Conservation (phyloP, 176 grass and related monocot genomes). For the Zoysia pacifica region DNA sequence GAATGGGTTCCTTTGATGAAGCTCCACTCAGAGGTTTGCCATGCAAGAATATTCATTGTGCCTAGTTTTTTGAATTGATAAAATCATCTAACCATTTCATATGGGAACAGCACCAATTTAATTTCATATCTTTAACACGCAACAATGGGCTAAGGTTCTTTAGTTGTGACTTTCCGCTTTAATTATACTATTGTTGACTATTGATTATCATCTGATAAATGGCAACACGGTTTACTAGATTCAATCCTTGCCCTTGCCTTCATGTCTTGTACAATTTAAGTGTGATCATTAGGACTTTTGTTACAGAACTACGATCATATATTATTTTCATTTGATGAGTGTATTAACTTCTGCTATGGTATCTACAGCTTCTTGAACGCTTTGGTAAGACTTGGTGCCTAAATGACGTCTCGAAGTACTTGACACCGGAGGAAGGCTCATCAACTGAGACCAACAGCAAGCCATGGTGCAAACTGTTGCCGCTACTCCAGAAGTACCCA, state of each 20-base stretch:
- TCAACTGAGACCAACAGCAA: conserved; percentile 45
- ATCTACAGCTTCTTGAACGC: conserved; percentile 48
- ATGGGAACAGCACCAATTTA: not conserved
- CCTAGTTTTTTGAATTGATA: not conserved
- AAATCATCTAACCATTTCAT: not conserved
- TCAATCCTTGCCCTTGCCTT: too few species aligned
- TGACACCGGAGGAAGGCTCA: conserved; percentile 43
- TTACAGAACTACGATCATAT: not conserved
- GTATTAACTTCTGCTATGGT: not conserved
- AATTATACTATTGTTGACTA: conserved; percentile 3
- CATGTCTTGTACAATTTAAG: too few species aligned
- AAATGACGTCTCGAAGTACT: conserved; percentile 46
- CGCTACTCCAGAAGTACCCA: conserved; percentile 59
- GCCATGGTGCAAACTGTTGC: conserved; percentile 53
- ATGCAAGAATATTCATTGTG: conserved; percentile 20
- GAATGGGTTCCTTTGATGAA: conserved; percentile 50
- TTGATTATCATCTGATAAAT: not conserved
- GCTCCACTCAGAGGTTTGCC: conserved; percentile 67
- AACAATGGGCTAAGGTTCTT: too few species aligned
- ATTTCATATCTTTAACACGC: too few species aligned
- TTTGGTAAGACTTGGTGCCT: conserved; percentile 49
- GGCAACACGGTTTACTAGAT: too few species aligned
- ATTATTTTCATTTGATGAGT: not conserved
- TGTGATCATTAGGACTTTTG: not conserved
- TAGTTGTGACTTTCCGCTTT: not conserved